A percentile compares a stretch with the other conserved stretches of the same genome.
Evolutionary conservation across 1,284 basidiomycete species (phyloP).

Genomic region (Phenoliferia sp.): DNA sequence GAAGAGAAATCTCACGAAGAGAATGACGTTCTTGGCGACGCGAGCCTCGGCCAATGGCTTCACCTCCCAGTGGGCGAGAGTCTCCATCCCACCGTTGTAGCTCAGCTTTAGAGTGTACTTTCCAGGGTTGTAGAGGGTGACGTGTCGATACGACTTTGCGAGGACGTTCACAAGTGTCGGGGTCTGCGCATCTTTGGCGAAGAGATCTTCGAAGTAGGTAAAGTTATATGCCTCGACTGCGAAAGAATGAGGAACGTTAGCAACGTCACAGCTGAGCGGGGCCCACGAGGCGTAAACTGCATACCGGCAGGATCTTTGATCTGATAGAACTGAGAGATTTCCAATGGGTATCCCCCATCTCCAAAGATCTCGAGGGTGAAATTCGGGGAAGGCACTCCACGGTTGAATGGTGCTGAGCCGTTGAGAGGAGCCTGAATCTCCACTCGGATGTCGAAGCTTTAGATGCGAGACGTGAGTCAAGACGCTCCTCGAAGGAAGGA

Average conservation of each 20-base stretch:
- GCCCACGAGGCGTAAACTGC: too few species aligned
- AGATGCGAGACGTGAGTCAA: neutral
- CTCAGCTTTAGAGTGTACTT: conserved; percentile 32
- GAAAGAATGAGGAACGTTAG: too few species aligned
- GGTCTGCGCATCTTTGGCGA: conserved; percentile 39
- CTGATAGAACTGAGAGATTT: conserved; percentile 42
- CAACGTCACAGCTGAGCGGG: too few species aligned
- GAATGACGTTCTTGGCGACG: conserved; percentile 42
- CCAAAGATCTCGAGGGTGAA: conserved; percentile 41
- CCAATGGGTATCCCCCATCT: conserved; percentile 34
- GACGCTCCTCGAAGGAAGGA: neutral
- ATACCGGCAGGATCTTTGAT: conserved; percentile 33
- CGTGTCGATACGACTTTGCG: conserved; percentile 44
- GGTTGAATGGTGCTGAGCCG: conserved; percentile 45
- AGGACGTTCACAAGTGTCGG: conserved; percentile 44
- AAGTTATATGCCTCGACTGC: conserved; percentile 28
- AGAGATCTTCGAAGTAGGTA: conserved; percentile 41
- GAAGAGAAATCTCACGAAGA: conserved; percentile 35
- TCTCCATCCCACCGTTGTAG: conserved; percentile 36
- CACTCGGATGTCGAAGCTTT: conserved; percentile 28
- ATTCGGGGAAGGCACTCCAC: conserved; percentile 39
- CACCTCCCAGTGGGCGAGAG: conserved; percentile 42
- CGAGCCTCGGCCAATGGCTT: conserved; percentile 36
- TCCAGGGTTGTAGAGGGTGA: conserved; percentile 40
- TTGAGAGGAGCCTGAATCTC: conserved; percentile 46